Percentiles rank a stretch among this genome's conserved stretches.
phyloP scores from a whole-genome alignment of 805 yeast species.

The Kazachstania viticola region DNA sequence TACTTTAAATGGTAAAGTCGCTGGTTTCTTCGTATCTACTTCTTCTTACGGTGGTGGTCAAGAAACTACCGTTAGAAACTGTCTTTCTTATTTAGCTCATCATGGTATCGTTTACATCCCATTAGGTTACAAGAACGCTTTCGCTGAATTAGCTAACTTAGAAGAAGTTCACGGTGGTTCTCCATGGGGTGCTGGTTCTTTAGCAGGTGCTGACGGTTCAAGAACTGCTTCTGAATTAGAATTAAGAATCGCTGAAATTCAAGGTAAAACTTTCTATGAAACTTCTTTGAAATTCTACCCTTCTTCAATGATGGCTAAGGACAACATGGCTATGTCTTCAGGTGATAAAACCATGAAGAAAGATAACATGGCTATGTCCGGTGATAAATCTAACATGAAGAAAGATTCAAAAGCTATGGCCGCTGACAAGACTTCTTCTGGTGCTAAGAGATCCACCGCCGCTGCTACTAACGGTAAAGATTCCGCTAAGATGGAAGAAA shows the following conservation, averaged over 20 bases:
- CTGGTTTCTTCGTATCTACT: constrained; percentile 63
- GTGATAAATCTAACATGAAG: constrained; percentile 25
- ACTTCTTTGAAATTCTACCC: constrained; percentile 20
- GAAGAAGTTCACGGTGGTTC: constrained; percentile 73
- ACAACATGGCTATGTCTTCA: neutral
- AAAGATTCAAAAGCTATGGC: no score
- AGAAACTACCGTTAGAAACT: constrained; percentile 56
- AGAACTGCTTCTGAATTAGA: constrained; percentile 59
- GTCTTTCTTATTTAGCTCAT: constrained; percentile 53
- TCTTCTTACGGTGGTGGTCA: constrained; percentile 73
- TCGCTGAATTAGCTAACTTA: constrained; percentile 43
- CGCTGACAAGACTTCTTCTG: constrained; percentile 5
- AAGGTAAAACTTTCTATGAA: constrained; percentile 57
- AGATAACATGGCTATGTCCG: constrained; percentile 33
- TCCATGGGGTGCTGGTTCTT: constrained; percentile 83
- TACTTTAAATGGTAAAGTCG: constrained; percentile 59
- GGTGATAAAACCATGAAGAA: neutral
- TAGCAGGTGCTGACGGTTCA: constrained; percentile 69
- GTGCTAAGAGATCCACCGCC: constrained; percentile 11
- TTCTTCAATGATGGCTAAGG: neutral
- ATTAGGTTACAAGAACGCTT: constrained; percentile 56
- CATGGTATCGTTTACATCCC: constrained; percentile 76
- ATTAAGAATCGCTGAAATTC: constrained; percentile 49
- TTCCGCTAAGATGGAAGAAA: constrained; percentile 10
- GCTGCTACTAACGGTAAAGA: constrained; percentile 1